Evolutionary conservation across 2,329 filamentous ascomycete species (phyloP), one percentile per base, ranked within the genome.

Genomic region (Albophoma yamanashiensis): DNA sequence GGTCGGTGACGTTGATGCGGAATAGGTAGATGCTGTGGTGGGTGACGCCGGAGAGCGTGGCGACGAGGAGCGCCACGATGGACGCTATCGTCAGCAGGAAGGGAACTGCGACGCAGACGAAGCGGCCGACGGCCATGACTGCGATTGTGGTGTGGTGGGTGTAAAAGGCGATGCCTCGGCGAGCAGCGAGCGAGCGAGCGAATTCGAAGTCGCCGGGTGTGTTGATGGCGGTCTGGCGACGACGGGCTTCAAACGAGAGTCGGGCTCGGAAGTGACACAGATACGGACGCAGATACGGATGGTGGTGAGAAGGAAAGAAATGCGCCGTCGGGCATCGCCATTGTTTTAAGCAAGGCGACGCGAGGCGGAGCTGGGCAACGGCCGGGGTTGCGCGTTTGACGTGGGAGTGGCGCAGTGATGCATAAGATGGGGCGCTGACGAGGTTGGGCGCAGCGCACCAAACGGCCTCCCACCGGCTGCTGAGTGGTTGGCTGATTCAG

Each of bases 71-170:
- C 66, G 88, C 89, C 68, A 94, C 77, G 68, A 97, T 79, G 61
- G 89, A 88, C 64, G 82, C 89, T 67, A 94, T 76, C 25, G 91
- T 93, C 69, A 96, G 82, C 64, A 84, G 79, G 76, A 96, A 92
- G 62, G 93, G 93, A 78, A 92, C 79, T 75, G 89, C 84, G 76
- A 97, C 94, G 77, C 92, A 97, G 73, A 89, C 79, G 68, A 93
- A 85, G 70, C 93, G 85, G 67, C 91, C 92, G 70, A 83, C 80
- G 76, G 88, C 74, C 79, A 82, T 82, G 64, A 64, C 71, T 72
- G 60, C 64, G 64, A 70, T 69, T 70, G 31, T 55, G 31, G 31
- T 34, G 31, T 70, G 59, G 27, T n/a, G 5, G 27, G 59, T 9
- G 47, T 6, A 27, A 12, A 14, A 8, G 25, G 45, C 12, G 11